Evolutionary conservation across 768 basidiomycete genomes (phyloP), one percentile per base, ranked within the genome.

Genomic region (Rhizopogon roseolus): DNA sequence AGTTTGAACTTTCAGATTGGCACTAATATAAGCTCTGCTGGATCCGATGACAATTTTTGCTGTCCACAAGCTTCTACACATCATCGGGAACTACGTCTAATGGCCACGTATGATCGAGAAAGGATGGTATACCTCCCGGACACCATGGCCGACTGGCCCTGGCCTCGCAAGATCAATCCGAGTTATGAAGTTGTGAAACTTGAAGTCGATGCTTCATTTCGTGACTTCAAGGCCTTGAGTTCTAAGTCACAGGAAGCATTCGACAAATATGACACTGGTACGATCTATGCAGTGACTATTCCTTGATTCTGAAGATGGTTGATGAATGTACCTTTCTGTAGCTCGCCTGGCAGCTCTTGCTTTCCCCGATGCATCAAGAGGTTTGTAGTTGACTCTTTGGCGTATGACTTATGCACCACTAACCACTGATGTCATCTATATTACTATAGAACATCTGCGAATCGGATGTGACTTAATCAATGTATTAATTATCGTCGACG

Each of bases 101-200:
- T n/a, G n/a, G n/a, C n/a, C n/a, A n/a, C n/a, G n/a, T n/a, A n/a
- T n/a, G n/a, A n/a, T n/a, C n/a, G n/a, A n/a, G n/a, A n/a, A 13
- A 22, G 13, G 19, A 42, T 50, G 41, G 37, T 56, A 10, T 57
- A 59, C 46, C 62, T 78, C 37, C 76, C 77, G 3, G 66, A 74
- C 28, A 72, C 71, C 6, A 64, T 80, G 38, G 56, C 57, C 11
- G 61, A 60, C 16, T 80, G 78, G 77, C 76, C 76, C 1, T 79
- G 74, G 75, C 61, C 58, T 6, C 71, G 77, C 6, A 53, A 43
- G 28, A 58, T 78, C 41, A 79, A 76, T 53, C 67, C 71, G 0
- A 56, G 70, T 56, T 77, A 76, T 42, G 53, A 52, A 6, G 59
- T 64, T 32, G 63, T 63, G 54, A 72, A 73, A 48, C 58, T 57